Conservation (phyloP, 164 flowering plant genomes). For the Paratinospora sagittata region DNA sequence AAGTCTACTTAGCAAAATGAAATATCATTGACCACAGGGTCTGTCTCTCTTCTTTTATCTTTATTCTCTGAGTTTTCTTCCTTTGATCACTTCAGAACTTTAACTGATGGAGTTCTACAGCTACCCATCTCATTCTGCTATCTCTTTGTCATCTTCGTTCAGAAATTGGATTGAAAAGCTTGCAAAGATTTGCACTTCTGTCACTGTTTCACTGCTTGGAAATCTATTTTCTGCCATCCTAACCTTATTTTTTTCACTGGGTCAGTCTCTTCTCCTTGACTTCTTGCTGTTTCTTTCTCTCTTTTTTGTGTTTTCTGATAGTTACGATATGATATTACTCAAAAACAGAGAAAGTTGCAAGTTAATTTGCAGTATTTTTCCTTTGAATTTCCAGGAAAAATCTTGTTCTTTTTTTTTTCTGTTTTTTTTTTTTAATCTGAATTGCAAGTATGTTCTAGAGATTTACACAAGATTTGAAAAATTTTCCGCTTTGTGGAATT, state of each 20-base stretch:
- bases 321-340: too few relatives aligned
- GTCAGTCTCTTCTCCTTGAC: too few relatives aligned
- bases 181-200: not conserved
- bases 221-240: not conserved
- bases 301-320: not conserved
- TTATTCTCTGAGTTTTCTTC: too few relatives aligned
- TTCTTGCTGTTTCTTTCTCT: not conserved
- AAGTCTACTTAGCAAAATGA: too few relatives aligned
- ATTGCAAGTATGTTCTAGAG: too few relatives aligned
- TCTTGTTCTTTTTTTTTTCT: not conserved
- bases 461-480: too few relatives aligned
- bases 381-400: not conserved
- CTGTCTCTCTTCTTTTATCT: too few relatives aligned
- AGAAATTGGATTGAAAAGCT: not conserved
- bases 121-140: not conserved
- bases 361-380: not conserved
- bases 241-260: not conserved
- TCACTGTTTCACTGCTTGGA: not conserved
- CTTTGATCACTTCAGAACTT: too few relatives aligned
- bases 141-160: not conserved
- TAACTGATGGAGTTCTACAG: not conserved
- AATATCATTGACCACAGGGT: too few relatives aligned
- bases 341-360: not conserved
- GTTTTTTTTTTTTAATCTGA: too few relatives aligned
- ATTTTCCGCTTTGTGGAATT: not conserved